These are phyloP conservation scores for Trypanosomatidae sp. DNA, from an alignment of 208 protist genomes.

Conservation along the genomic window DNA sequence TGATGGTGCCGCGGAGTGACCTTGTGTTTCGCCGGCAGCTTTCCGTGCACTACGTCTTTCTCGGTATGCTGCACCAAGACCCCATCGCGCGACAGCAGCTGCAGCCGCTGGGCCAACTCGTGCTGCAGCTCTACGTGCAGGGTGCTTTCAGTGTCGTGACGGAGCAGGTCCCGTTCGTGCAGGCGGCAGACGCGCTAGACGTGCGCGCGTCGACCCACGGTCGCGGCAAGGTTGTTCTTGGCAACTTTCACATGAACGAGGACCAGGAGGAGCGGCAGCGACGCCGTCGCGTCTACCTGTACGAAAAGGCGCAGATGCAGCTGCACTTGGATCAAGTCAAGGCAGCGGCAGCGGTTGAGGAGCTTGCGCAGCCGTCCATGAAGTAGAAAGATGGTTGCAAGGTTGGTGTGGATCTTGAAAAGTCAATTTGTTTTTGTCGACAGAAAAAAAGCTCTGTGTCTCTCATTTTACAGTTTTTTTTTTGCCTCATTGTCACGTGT, in stretches of 20 bases:
- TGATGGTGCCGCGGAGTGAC: slow-evolving; percentile 25
- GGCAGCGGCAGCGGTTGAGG: background rate
- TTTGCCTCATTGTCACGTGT: too few relatives aligned
- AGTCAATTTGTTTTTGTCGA: too few relatives aligned
- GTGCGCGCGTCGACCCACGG: slow-evolving; percentile 45
- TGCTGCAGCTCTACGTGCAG: slow-evolving; percentile 49
- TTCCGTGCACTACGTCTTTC: slow-evolving; percentile 62
- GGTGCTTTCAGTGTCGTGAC: slow-evolving; percentile 45
- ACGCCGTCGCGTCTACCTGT: slow-evolving; percentile 15
- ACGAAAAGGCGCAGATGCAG: slow-evolving; percentile 29
- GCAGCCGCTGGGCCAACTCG: slow-evolving; percentile 30
- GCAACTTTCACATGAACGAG: slow-evolving; percentile 49
- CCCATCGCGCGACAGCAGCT: slow-evolving; percentile 41
- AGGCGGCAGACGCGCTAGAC: slow-evolving; percentile 43
- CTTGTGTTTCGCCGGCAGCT: slow-evolving; percentile 60
- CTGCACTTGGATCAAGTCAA: slow-evolving; percentile 1
- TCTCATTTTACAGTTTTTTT: too few relatives aligned
- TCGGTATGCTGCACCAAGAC: slow-evolving; percentile 39
- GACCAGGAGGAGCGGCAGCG: slow-evolving; percentile 27
- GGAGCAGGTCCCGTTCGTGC: slow-evolving; percentile 54
- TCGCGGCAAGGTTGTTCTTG: slow-evolving; percentile 72
- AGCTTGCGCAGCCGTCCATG: too few relatives aligned
- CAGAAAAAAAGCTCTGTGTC: too few relatives aligned
- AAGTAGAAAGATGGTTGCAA: background rate
- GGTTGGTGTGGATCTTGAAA: too few relatives aligned